Evolutionary conservation across 2,329 filamentous ascomycete species (phyloP).

Genomic region (Exserohilum rostratum): DNA sequence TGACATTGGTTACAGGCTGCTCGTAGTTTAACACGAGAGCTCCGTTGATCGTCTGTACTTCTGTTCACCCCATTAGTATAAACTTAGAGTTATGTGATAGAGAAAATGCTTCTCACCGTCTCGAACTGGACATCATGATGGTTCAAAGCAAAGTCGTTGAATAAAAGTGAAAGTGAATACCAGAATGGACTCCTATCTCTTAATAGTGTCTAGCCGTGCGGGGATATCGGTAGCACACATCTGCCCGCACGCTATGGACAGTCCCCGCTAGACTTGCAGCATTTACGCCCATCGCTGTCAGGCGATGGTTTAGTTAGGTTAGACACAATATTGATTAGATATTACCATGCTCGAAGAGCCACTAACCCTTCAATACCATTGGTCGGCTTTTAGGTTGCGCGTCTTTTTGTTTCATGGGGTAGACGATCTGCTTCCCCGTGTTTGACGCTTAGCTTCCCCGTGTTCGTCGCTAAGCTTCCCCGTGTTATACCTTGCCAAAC

Average conservation of each 20-base stretch:
- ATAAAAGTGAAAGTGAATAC: background rate
- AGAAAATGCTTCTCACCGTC: background rate
- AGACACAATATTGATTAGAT: background rate
- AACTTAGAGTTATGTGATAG: background rate
- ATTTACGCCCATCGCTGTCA: background rate
- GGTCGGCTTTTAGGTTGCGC: background rate
- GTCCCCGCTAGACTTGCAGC: background rate
- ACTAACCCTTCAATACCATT: background rate
- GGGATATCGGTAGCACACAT: background rate
- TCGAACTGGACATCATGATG: background rate
- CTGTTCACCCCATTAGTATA: background rate
- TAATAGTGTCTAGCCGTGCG: background rate
- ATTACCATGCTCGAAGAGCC: background rate
- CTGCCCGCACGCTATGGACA: background rate
- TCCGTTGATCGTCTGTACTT: background rate
- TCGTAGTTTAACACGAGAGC: background rate
- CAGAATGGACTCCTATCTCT: background rate
- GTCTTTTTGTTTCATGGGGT: background rate
- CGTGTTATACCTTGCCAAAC: background rate
- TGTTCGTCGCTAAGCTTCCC: no score
- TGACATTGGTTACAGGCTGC: background rate
- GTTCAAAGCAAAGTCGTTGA: background rate
- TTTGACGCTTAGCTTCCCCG: no score
- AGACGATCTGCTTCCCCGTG: no score
- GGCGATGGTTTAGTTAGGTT: background rate